phyloP scores from a whole-genome alignment of 106 monocot genomes.

The Phalaenopsis aphrodite region DNA sequence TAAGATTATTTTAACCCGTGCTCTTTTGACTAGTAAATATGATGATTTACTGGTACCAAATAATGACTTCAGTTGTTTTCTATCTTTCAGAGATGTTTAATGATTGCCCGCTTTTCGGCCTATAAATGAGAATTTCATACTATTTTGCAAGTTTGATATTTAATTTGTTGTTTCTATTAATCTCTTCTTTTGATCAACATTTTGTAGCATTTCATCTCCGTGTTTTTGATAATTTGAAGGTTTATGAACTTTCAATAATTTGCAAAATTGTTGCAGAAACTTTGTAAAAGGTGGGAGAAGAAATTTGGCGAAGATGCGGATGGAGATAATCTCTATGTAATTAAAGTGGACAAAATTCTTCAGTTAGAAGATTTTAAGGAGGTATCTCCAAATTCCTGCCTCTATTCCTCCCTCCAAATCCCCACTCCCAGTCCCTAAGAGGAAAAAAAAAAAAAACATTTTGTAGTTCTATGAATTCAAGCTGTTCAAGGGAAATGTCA shows the following conservation, averaged over 20 bases:
- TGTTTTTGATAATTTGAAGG: not conserved
- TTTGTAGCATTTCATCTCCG: not conserved
- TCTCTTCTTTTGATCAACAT: not conserved
- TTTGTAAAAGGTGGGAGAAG: constrained; percentile 78
- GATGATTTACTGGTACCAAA: not conserved
- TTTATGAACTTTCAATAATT: constrained; percentile 2
- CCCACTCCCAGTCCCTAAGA: not conserved
- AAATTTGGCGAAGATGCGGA: constrained; percentile 70
- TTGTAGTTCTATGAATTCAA: not conserved
- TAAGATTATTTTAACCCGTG: not conserved
- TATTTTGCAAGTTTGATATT: constrained; percentile 3
- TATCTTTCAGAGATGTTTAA: not conserved
- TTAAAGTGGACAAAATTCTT: constrained; percentile 68
- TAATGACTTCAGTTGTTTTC: not conserved
- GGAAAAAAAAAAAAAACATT: not conserved
- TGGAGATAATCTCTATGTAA: constrained; percentile 40
- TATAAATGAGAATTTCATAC: not conserved
- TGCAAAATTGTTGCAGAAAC: constrained; percentile 46
- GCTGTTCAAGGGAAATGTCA: not conserved
- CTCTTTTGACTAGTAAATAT: not conserved
- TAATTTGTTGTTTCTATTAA: not conserved
- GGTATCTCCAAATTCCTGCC: constrained; percentile 30
- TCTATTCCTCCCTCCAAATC: not conserved
- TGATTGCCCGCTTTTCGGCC: not conserved
- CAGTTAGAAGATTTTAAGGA: constrained; percentile 88